These are phyloP conservation scores for Citrullus mucosospermus DNA, from an alignment of 306 rosid genomes.

Conservation along the genomic window DNA sequence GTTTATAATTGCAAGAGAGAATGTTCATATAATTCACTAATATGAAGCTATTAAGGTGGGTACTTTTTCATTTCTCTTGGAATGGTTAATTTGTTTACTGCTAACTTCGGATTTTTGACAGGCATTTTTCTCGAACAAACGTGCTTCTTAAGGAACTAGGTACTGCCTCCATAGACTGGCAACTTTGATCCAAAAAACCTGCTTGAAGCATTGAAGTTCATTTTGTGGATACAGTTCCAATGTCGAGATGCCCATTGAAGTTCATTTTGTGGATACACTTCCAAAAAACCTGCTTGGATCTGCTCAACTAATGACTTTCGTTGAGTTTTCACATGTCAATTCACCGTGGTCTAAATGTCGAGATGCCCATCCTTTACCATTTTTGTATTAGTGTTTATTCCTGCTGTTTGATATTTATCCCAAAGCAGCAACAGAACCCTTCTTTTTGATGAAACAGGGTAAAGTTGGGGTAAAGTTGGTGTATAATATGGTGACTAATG, in stretches of 20 bases:
- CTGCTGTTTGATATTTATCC: neutral
- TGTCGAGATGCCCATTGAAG: neutral
- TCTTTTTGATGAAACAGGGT: neutral
- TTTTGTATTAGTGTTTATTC: neutral
- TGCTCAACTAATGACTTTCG: neutral
- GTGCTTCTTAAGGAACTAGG: conserved; percentile 60
- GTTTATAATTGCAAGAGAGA: neutral
- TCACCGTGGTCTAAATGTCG: neutral
- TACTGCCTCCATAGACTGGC: conserved; percentile 63
- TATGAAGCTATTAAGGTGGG: neutral
- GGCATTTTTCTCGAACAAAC: conserved; percentile 91
- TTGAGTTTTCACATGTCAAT: neutral
- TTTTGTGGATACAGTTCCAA: neutral
- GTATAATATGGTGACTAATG: neutral
- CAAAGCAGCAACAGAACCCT: neutral
- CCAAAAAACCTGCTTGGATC: neutral
- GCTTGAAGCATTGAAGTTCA: neutral
- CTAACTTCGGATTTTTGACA: conserved; percentile 15
- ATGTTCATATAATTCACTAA: neutral
- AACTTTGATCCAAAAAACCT: conserved; percentile 29
- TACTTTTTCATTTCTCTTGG: neutral
- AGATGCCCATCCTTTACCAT: neutral
- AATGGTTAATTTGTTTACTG: neutral
- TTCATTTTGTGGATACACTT: neutral
- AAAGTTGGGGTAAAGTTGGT: neutral